A percentile compares a stretch with the other conserved stretches of the same genome.
phyloP scores from a whole-genome alignment of 2,329 filamentous ascomycete species.

The Aspergillus tanneri region DNA sequence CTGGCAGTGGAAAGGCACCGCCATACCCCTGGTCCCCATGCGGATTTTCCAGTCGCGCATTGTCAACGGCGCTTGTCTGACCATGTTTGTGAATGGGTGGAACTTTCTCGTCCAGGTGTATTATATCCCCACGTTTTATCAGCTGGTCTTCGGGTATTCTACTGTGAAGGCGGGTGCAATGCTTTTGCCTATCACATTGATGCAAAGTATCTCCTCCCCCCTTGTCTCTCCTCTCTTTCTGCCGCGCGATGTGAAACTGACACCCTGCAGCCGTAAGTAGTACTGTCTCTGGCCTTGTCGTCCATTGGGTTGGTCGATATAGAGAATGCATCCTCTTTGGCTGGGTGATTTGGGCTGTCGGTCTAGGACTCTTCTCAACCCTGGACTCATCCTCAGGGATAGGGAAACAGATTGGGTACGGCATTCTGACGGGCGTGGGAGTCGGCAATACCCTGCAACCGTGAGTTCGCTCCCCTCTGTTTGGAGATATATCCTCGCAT shows the following conservation, averaged over 20 bases:
- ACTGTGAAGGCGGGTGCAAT: slow-evolving; percentile 52
- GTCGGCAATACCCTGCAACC: slow-evolving; percentile 56
- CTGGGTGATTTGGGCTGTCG: slow-evolving; percentile 54
- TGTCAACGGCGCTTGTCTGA: slow-evolving; percentile 56
- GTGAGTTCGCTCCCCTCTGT: slow-evolving; percentile 13
- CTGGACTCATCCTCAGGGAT: slow-evolving; percentile 50
- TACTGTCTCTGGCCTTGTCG: slow-evolving; percentile 53
- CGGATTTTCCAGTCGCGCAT: slow-evolving; percentile 56
- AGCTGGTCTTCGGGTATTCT: slow-evolving; percentile 52
- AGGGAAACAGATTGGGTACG: slow-evolving; percentile 57
- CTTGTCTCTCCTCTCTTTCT: slow-evolving; percentile 23
- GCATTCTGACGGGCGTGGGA: slow-evolving; percentile 53
- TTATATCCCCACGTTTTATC: slow-evolving; percentile 62
- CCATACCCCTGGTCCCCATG: slow-evolving; percentile 35
- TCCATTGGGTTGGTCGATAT: slow-evolving; percentile 55
- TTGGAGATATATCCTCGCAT: not conserved
- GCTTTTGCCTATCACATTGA: slow-evolving; percentile 51
- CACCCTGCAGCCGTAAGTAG: slow-evolving; percentile 44
- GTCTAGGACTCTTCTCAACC: slow-evolving; percentile 55
- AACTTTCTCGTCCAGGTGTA: slow-evolving; percentile 62
- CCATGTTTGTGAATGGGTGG: slow-evolving; percentile 61
- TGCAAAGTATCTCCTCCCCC: slow-evolving; percentile 38
- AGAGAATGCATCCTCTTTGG: slow-evolving; percentile 56
- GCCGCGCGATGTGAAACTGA: slow-evolving; percentile 14
- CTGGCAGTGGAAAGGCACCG: slow-evolving; percentile 37